Base-by-base conservation (phyloP, 257 asterid genomes). In the Capsicum chinense region DNA sequence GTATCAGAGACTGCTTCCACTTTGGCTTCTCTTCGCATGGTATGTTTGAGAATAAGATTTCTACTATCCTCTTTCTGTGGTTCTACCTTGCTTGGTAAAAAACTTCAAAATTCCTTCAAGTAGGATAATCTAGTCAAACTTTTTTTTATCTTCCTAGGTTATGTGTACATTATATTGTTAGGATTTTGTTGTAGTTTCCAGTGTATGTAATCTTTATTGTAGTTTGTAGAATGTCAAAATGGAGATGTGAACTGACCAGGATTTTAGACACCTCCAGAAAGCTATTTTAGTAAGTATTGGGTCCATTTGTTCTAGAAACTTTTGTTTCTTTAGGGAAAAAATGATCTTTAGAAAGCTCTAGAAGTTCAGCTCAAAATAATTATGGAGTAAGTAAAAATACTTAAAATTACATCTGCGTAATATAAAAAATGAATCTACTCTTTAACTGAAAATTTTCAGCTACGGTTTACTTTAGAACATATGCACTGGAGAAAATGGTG, bases 401-500 rank as follows among this genome's bases (percentile, higher is more conserved):
- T 26, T 26, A 26, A 26, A 52, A 54, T 78, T 50, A 26, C 26
- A 26, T 26, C 26, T 0, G 9, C 15, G 9, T 54, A 26, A 8
- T 78, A 14, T 54, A 17, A 35, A 56, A 42, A 52, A 37, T 60
- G 59, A 48, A 50, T 84, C 79, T 39, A 68, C 54, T 74, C 84
- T 59, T 83, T 86, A 82, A 81, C 83, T 58, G 52, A 37, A 35
- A 86, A 66, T 83, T 86, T 92, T 92, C 98, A 97, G 99, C 86
- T 97, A 89, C 94, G 94, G 69, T 97, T 60, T 93, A 95, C 90
- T 90, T 93, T 88, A 90, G 99, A 82, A 89, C 98, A 68, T 92
- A 97, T 89, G 98, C 93, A 67, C 94, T 92, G 81, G 98, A 92
- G 86, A 98, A 95, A 90, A 93, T 95, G 98, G 98, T 97, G 89